A percentile compares a stretch with the other conserved stretches of the same genome.
These are phyloP conservation scores for Inonotus hispidus DNA, from an alignment of 1,284 basidiomycete species.

Conservation along the genomic window DNA sequence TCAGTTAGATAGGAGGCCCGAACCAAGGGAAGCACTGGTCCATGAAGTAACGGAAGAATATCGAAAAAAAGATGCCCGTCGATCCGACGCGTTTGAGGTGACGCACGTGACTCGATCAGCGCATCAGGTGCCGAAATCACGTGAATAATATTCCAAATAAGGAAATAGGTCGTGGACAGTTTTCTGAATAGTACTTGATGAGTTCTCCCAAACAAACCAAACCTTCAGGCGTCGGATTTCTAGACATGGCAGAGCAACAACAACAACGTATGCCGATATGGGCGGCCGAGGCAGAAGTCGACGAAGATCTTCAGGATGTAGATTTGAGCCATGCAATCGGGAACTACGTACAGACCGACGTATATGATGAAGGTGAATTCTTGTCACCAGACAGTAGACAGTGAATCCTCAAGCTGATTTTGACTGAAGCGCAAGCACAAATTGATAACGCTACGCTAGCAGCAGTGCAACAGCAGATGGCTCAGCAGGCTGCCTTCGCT, in stretches of 20 bases:
- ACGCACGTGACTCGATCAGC: not conserved
- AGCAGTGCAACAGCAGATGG: conserved; percentile 75
- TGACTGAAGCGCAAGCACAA: conserved; percentile 39
- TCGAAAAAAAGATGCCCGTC: not conserved
- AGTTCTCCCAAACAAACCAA: not conserved
- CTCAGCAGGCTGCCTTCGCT: conserved; percentile 70
- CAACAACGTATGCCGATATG: conserved; percentile 63
- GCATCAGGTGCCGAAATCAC: not conserved
- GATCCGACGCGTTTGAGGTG: not conserved
- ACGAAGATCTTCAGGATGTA: conserved; percentile 68
- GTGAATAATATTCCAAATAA: not conserved
- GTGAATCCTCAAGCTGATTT: not conserved
- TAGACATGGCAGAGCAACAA: conserved; percentile 24
- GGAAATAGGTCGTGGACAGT: not conserved
- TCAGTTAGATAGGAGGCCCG: not conserved
- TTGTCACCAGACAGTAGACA: not conserved
- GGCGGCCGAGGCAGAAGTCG: conserved; percentile 69
- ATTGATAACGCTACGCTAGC: conserved; percentile 63
- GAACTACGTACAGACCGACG: conserved; percentile 58
- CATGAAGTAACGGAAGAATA: not conserved
- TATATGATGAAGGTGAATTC: conserved; percentile 63
- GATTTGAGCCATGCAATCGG: conserved; percentile 67
- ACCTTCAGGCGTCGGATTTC: too few relatives aligned
- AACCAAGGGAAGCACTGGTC: not conserved
- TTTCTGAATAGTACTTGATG: not conserved